Evolutionary conservation across 768 basidiomycete genomes (phyloP), one percentile per base, ranked within the genome.

Genomic region (Tylopilus balloui): DNA sequence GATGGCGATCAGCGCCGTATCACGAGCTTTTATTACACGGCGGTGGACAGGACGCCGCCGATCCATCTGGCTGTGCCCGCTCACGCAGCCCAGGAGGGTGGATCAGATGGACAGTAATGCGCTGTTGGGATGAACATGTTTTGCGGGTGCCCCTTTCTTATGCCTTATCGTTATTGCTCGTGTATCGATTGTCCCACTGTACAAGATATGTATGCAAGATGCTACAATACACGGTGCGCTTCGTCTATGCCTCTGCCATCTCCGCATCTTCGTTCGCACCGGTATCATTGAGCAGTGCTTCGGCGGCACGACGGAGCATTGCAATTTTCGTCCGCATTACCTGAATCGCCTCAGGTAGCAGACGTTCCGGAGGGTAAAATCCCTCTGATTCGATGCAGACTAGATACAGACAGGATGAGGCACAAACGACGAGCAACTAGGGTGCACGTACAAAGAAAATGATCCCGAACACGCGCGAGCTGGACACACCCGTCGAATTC

Each of bases 331-430:
- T 75, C 38, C 92, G 76, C 81, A 97, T 84, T 38, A 96, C 84
- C 23, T 76, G 72, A 54, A 93, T 78, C 0, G 92, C 77, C 60
- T 93, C 92, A 0, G 81, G 82, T 13, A 95, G 71, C 11, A 98
- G 73, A 27, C 88, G 78, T 68, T 94, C 81, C 0, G 95, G 93
- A 3, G 79, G 69, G 63, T 96, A 96, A 12, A 89, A 81, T 5
- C 94, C 87, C 60, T 93, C 89, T 0, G 92, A 92, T 67, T 98
- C 94, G 32, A 98, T 76, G 52, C 80, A 88, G 73, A 91, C 94
- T 67, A 20, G 90, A 62, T 20, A 14, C 4, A 40, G 44, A 34
- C 24, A n/a, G 42, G 29, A 56, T 44, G 31, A 51, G 24, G 32
- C 8, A 40, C 38, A 23, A 23, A 38, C 6, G 12, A 47, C 3